Evolutionary conservation across 352 stramenopile genomes (phyloP).

Genomic region (Globisporangium spinosum): DNA sequence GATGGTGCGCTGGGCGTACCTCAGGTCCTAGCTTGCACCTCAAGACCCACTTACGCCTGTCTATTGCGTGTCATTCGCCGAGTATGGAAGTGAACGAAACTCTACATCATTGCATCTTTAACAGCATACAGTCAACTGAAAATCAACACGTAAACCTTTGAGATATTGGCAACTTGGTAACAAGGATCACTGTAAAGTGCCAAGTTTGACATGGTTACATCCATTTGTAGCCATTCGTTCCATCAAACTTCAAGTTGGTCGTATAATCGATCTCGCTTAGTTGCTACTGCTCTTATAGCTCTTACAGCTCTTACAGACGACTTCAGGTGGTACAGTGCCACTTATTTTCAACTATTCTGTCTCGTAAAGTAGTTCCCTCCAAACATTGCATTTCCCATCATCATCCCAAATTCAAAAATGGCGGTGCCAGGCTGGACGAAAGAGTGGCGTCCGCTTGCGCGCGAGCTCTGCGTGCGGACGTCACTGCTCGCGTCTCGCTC

Average conservation of each 20-base stretch:
- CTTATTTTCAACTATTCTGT: neutral
- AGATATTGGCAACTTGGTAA: neutral
- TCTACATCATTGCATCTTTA: neutral
- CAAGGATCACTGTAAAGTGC: neutral
- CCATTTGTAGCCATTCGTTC: neutral
- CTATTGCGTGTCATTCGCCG: neutral
- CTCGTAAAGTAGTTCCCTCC: neutral
- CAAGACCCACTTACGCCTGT: neutral
- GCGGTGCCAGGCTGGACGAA: constrained; percentile 44
- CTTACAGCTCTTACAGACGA: neutral
- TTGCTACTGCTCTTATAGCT: neutral
- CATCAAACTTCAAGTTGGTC: neutral
- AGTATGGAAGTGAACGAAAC: neutral
- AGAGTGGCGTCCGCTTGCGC: constrained; percentile 57
- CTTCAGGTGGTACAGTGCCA: neutral
- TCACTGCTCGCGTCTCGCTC: neutral
- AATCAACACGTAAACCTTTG: neutral
- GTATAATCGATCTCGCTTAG: neutral
- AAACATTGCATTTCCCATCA: neutral
- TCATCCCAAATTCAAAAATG: constrained; percentile 16
- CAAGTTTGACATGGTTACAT: neutral
- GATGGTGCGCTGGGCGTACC: neutral
- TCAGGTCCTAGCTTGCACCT: neutral
- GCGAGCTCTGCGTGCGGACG: constrained; percentile 39
- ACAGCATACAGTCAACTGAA: neutral